Base-by-base conservation (phyloP, 148 eudicot species). In the Pharnaceum exiguum region DNA sequence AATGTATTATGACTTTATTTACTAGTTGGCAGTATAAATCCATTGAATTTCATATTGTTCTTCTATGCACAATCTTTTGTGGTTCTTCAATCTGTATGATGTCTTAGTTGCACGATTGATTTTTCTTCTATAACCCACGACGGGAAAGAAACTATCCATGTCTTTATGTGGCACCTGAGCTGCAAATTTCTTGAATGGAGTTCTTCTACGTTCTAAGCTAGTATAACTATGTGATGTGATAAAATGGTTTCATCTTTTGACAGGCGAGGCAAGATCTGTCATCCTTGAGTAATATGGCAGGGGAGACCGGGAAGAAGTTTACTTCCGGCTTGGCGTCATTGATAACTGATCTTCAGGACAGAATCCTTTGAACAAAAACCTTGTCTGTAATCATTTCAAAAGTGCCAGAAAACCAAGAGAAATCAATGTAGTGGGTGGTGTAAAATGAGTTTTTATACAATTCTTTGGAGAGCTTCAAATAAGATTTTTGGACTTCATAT, bases 211-310 rank as follows among this genome's bases (percentile, higher is more conserved):
- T n/a, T n/a, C n/a, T n/a, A n/a, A n/a, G n/a, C n/a, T n/a, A n/a
- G n/a, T n/a, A n/a, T n/a, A n/a, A n/a, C n/a, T n/a, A n/a, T 46
- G 5, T 38, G 26, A 39, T 10, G 19, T 38, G n/a, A n/a, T n/a
- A n/a, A n/a, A n/a, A n/a, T 49, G 46, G 7, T 51, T 61, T 40
- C 42, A 7, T 6, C 13, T 16, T 43, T 60, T 57, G 32, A 50
- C 79, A 93, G 99, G 99, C 99, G 55, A 96, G 85, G 59, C 99
- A 93, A 54, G 99, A 93, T 74, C 51, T 93, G 36, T 85, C 99
- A 22, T 88, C 96, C 12, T 75, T 93, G 55, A 93, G 85, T 80
- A 88, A 78, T 52, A 93, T 93, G 17, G 99, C 99, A 0, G 99
- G 99, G 67, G 99, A 93, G 71, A 86, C 99, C 8, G 96, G 99